Evolutionary conservation across 176 grass and related monocot species (phyloP).

Genomic region (Raddia guianensis): DNA sequence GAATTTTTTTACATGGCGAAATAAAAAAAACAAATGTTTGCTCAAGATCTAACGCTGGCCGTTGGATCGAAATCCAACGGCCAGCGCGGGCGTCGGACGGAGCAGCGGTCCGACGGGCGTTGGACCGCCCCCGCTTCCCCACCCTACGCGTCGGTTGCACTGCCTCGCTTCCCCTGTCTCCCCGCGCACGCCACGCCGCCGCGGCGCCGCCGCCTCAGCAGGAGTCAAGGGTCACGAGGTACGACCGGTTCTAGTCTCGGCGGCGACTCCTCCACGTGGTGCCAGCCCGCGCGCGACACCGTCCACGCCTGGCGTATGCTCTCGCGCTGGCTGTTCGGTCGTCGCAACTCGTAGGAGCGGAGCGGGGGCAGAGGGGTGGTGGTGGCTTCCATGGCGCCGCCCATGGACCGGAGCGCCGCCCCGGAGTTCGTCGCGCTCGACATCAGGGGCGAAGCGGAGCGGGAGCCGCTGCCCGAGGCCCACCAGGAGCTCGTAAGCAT

Average conservation of each 20-base stretch:
- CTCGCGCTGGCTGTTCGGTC: background rate
- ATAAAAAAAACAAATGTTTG: too few species aligned
- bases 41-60: too few species aligned
- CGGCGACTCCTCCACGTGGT: slow-evolving; percentile 31
- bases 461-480: background rate
- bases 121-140: too few species aligned
- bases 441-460: slow-evolving; percentile 29
- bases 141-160: background rate
- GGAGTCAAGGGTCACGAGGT: background rate
- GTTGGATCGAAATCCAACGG: too few species aligned
- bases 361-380: background rate
- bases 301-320: background rate
- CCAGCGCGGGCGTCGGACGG: too few species aligned
- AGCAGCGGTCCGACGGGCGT: too few species aligned
- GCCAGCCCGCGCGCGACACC: background rate
- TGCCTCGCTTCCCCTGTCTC: background rate
- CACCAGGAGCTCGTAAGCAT: slow-evolving; percentile 9
- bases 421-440: slow-evolving; percentile 47
- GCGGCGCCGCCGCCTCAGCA: too few species aligned
- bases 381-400: background rate
- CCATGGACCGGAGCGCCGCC: slow-evolving; percentile 32
- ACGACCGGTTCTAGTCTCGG: slow-evolving; percentile 39
- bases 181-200: background rate
- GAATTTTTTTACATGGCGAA: too few species aligned
- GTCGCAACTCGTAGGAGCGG: background rate